phyloP scores from a whole-genome alignment of 495 filamentous ascomycete species.

The Daldinia decipiens region DNA sequence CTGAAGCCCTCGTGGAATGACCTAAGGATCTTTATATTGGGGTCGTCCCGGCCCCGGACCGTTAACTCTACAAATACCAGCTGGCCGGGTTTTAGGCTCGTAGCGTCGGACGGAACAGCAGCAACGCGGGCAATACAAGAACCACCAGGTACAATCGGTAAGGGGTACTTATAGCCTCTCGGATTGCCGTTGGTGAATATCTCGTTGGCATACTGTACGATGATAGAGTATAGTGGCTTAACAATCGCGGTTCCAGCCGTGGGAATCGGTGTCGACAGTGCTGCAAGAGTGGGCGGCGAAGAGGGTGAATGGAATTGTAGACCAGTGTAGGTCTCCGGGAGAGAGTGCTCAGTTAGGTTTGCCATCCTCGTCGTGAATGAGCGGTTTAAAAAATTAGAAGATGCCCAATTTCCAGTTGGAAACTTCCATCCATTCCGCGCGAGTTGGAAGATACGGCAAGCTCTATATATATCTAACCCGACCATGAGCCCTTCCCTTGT shows the following conservation, averaged over 20 bases:
- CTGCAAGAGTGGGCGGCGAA: constrained; percentile 29
- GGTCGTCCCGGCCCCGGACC: constrained; percentile 58
- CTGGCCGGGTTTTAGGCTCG: constrained; percentile 53
- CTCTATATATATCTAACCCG: neutral
- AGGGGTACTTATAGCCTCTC: constrained; percentile 42
- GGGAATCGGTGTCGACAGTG: constrained; percentile 35
- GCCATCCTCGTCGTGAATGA: constrained; percentile 24
- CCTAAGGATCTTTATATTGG: constrained; percentile 48
- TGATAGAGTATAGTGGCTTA: constrained; percentile 38
- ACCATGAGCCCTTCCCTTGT: neutral
- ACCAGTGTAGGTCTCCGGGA: constrained; percentile 39
- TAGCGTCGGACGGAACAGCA: constrained; percentile 58
- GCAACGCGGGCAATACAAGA: constrained; percentile 57
- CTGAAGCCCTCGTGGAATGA: constrained; percentile 48
- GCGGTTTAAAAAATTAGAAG: neutral
- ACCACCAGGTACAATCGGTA: constrained; percentile 41
- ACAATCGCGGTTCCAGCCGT: constrained; percentile 39
- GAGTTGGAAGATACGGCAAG: neutral
- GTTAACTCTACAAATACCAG: constrained; percentile 59
- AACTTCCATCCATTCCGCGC: neutral
- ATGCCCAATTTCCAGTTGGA: neutral
- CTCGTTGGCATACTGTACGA: constrained; percentile 41
- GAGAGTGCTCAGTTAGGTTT: constrained; percentile 11
- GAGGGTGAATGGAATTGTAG: constrained; percentile 44
- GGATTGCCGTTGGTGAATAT: constrained; percentile 45